Base-by-base conservation (phyloP, 177 flowering plant genomes). In the Tripterygium wilfordii region DNA sequence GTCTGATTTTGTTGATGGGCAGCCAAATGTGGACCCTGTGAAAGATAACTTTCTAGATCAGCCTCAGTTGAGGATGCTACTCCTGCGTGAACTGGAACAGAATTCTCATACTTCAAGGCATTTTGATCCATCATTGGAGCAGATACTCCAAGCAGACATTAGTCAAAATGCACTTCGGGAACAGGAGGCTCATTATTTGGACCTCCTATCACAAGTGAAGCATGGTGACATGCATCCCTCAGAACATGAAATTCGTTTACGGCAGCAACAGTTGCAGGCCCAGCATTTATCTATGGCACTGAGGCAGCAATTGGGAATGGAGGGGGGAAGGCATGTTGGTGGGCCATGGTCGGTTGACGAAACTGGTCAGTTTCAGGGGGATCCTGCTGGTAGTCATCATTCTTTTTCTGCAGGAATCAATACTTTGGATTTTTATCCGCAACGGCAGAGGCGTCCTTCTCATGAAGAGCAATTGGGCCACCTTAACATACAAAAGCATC, bases 211-310 rank as follows among this genome's bases (percentile, higher is more conserved):
- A 15, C 79, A 53, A 13, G 60, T 77, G 18, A 70, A 75, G 51
- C 95, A 72, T 36, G 82, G 74, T 24, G 77, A 78, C 29, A 49
- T 75, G 53, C 80, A 46, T 13, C 48, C 84, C 16, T 57, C 71
- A 61, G 91, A 79, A 17, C 89, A 79, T 41, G 82, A 73, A 57
- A 40, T 79, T 46, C 68, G 67, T 51, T n/a, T n/a, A n/a, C n/a
- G n/a, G n/a, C 95, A 78, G 48, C 96, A 90, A 49, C 90, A 78
- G 61, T 36, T 80, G 60, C 79, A 61, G 41, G 82, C 85, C 30
- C 67, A 78, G 59, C 89, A 85, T 48, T 51, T 81, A 33, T 54
- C 92, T 8, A 49, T 69, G 76, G 83, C 75, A 27, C 57, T 77
- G 42, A 70, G 88, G 60, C 87, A 74, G 65, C 73, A 65, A 28